phyloP scores from a whole-genome alignment of 1,139 yeast genomes.

The Scheffersomyces insectosa region DNA sequence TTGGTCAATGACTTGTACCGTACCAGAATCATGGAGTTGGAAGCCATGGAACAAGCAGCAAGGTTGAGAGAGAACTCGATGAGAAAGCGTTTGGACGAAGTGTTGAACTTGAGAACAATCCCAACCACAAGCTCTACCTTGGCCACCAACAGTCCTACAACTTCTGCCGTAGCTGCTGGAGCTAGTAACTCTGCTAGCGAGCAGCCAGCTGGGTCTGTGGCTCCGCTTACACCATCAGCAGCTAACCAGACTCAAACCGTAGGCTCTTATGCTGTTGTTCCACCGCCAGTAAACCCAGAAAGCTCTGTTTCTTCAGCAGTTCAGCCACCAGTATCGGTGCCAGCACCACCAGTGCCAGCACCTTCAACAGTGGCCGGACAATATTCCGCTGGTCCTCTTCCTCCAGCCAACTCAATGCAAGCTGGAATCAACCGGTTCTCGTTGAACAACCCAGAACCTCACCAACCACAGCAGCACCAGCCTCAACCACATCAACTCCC shows the following conservation, averaged over 20 bases:
- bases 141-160: not conserved
- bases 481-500: too few species aligned
- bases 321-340: not conserved
- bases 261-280: slow-evolving; percentile 2
- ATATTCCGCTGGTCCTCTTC: not conserved
- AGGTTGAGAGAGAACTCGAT: slow-evolving; percentile 52
- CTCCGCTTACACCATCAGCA: not conserved
- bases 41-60: slow-evolving; percentile 64
- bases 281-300: slow-evolving; percentile 2
- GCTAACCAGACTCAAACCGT: not conserved
- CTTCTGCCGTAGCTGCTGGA: not conserved
- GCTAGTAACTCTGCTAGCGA: not conserved
- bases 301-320: not conserved
- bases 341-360: slow-evolving; percentile 1
- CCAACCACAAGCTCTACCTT: not conserved
- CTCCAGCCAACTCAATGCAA: not conserved
- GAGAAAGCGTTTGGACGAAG: slow-evolving; percentile 51
- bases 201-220: slow-evolving; percentile 2
- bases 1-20: slow-evolving; percentile 84
- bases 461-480: not conserved
- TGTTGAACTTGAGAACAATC: slow-evolving; percentile 17
- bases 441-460: slow-evolving; percentile 1
- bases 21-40: slow-evolving; percentile 79
- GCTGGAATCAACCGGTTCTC: not conserved
- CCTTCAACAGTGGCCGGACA: not conserved